Evolutionary conservation across 169 alveolate species (phyloP).

Genomic region (Perkinsus marinus): DNA sequence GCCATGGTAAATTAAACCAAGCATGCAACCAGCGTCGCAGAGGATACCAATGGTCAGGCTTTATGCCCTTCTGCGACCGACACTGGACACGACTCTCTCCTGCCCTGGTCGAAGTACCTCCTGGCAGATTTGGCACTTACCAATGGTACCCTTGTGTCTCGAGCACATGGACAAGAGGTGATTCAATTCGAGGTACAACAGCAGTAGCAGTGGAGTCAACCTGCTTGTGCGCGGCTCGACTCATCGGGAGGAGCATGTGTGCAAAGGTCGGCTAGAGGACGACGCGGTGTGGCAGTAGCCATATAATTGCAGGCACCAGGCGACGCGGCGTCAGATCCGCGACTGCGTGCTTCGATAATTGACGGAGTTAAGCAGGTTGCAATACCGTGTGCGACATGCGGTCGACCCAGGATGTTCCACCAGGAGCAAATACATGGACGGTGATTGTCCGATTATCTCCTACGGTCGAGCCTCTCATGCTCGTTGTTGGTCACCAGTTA

Average conservation of each 20-base stretch:
- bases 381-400: neutral
- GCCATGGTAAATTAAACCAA: neutral
- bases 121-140: neutral
- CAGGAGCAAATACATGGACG: neutral
- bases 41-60: neutral
- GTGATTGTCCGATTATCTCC: neutral
- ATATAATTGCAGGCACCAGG: neutral
- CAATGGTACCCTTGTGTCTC: neutral
- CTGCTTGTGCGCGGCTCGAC: neutral
- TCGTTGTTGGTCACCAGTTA: neutral
- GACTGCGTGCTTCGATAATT: neutral
- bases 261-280: neutral
- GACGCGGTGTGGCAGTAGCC: neutral
- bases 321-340: neutral
- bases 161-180: neutral
- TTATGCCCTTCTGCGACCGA: neutral
- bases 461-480: neutral
- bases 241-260: neutral
- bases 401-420: neutral
- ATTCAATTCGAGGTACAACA: neutral
- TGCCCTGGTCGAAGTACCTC: neutral
- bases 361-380: neutral
- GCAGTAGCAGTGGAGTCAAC: neutral
- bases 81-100: neutral
- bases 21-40: neutral